These are phyloP conservation scores for Candida golubevii DNA, from an alignment of 805 yeast species.

Conservation along the genomic window DNA sequence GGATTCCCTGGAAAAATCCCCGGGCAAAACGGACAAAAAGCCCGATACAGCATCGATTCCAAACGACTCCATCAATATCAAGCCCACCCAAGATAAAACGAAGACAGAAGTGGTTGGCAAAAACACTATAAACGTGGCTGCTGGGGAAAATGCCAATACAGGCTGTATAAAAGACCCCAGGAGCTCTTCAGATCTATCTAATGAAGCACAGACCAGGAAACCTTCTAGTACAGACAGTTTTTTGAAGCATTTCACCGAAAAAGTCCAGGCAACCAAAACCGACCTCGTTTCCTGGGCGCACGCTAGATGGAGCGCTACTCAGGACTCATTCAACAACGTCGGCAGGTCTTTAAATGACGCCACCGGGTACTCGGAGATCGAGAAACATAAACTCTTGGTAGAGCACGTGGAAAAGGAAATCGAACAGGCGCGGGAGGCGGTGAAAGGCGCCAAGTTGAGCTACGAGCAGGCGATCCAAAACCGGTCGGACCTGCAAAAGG, in stretches of 20 bases:
- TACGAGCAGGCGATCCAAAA: constrained; percentile 59
- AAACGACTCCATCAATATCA: not conserved
- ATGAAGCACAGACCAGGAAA: not conserved
- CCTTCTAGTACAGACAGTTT: not conserved
- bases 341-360: constrained; percentile 77
- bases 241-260: constrained; percentile 41
- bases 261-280: constrained; percentile 34
- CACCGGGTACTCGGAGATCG: constrained; percentile 86
- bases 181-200: not conserved
- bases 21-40: not conserved
- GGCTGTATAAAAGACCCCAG: not conserved
- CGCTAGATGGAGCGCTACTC: constrained; percentile 50
- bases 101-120: not conserved
- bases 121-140: not conserved
- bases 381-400: constrained; percentile 60
- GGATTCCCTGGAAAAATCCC: not conserved
- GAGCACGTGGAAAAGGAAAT: constrained; percentile 51
- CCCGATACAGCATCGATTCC: no score
- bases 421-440: constrained; percentile 42
- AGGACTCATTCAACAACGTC: constrained; percentile 54
- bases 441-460: constrained; percentile 44
- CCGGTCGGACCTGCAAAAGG: constrained; percentile 71
- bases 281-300: constrained; percentile 37
- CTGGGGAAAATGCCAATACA: not conserved
- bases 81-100: not conserved